phyloP scores from a whole-genome alignment of 2,329 filamentous ascomycete species.

The Neofusicoccum sp. region DNA sequence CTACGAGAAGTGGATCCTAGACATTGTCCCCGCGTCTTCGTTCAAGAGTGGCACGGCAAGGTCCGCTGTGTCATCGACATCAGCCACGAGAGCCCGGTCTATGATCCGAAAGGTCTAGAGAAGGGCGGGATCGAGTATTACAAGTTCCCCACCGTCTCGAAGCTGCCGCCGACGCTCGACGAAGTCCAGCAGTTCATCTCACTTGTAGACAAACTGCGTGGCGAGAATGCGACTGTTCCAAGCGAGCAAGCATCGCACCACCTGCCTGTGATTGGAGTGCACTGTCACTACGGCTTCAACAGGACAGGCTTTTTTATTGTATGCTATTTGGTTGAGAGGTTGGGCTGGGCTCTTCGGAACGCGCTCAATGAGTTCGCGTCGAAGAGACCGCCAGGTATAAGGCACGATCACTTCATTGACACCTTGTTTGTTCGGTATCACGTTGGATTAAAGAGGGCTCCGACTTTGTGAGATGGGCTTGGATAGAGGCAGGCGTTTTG shows the following conservation, averaged over 20 bases:
- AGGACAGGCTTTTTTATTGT: constrained; percentile 89
- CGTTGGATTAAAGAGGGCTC: constrained; percentile 22
- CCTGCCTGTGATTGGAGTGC: constrained; percentile 68
- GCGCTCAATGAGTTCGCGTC: constrained; percentile 78
- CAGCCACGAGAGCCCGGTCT: constrained; percentile 86
- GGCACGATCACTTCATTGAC: constrained; percentile 87
- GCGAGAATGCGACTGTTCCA: constrained; percentile 21
- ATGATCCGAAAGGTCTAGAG: constrained; percentile 65
- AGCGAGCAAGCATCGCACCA: constrained; percentile 44
- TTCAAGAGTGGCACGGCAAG: constrained; percentile 64
- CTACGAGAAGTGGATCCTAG: constrained; percentile 83
- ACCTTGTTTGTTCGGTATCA: constrained; percentile 76
- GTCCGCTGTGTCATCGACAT: constrained; percentile 86
- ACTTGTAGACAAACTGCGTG: constrained; percentile 54
- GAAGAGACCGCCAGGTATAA: constrained; percentile 78
- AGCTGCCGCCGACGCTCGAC: constrained; percentile 73
- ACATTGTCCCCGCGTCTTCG: constrained; percentile 77
- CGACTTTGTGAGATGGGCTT: constrained; percentile 23
- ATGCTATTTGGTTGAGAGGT: constrained; percentile 84
- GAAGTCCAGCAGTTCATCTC: constrained; percentile 63
- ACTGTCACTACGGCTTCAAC: constrained; percentile 97
- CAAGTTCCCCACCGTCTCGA: constrained; percentile 91
- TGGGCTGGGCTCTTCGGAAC: constrained; percentile 70
- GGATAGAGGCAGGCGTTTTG: constrained; percentile 5
- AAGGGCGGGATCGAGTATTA: constrained; percentile 55